Evolutionary conservation across 306 rosid species (phyloP), one percentile per base, ranked within the genome.

Genomic region (Erythrophleum fordii): DNA sequence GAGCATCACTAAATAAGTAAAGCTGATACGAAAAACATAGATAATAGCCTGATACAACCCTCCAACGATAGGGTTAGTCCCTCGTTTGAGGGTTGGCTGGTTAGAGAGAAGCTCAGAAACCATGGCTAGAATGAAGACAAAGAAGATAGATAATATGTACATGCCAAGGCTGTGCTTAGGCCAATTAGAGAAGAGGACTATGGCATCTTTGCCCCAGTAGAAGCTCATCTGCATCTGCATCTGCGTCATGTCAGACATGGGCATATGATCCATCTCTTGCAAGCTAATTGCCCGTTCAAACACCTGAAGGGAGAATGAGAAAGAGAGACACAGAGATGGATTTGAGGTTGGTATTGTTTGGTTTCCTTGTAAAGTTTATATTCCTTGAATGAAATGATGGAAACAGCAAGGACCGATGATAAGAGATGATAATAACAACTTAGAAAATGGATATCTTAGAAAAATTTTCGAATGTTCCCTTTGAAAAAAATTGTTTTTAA

Each of bases 161-260:
- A 87, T 83, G 77, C 89, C 90, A 62, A 73, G 60, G 17, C 64
- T 88, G 17, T 84, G 60, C 11, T 83, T 80, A 5, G 98, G 98
- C 97, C 97, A 93, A 1, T 83, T 85, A 0, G 82, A 20, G 81
- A 91, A 93, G 18, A 91, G 84, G 51, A 93, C 76, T 39, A 53
- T 84, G 37, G 85, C 94, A 46, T 90, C 65, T 73, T 69, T 93
- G 16, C 97, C 93, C 97, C 97, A 91, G 8, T 91, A 90, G 85
- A 93, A 88, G 69, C 81, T 90, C 92, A 78, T 89, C 42, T 81
- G 89, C 92, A 77, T 89, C 44, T 34, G 58, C 86, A 51, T 83
- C n/a, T n/a, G n/a, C 75, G 12, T 23, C 52, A 31, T 14, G 12
- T 79, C 65, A 23, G 48, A 1, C 68, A 53, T 73, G 6, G 67